Evolutionary conservation across 1,139 yeast genomes (phyloP), one percentile per base, ranked within the genome.

Genomic region (Kurtzmaniella quercitrusa): DNA sequence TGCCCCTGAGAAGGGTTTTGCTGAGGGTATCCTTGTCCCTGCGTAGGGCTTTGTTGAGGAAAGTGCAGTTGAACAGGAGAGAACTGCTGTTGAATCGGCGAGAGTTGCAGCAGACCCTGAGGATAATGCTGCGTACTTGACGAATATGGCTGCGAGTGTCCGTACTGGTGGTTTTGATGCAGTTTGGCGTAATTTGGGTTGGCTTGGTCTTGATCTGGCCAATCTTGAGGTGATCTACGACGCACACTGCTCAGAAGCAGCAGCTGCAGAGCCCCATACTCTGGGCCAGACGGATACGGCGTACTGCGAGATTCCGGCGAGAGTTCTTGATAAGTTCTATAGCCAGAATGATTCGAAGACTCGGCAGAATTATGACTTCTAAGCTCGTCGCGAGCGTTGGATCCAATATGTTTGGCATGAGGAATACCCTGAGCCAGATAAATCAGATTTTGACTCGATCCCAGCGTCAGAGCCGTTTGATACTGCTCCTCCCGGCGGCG

Each of bases 401-500:
- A 33, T 8, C 21, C 14, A 8, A 5, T 9, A 5, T 17, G 21
- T 9, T 33, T 17, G 11, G 20, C 11, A 3, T 33, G 36, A 2
- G 12, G 20, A 33, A 14, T 16, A 15, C 15, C 17, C 9, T n/a
- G 15, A n/a, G 20, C 21, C 15, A 12, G 20, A 17, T 3, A 19
- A 3, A 8, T 21, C 20, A 14, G 5, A 9, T 5, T 26, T 4
- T 5, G 9, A 26, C 9, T 14, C 9, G 30, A 5, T 11, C 14
- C 4, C 30, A 26, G 30, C 14, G 30, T 14, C n/a, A 11, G 30
- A 14, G 30, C 30, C 5, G 30, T 5, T 9, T 37, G 38, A n/a
- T 44, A 39, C 20, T 47, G 41, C 39, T 40, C 41, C 38, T 37
- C 42, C 14, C 39, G 44, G 11, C 35, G 32, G 14, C 30, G 39